These are phyloP conservation scores for Lachancea mirantina DNA, from an alignment of 805 yeast genomes.

Conservation along the genomic window DNA sequence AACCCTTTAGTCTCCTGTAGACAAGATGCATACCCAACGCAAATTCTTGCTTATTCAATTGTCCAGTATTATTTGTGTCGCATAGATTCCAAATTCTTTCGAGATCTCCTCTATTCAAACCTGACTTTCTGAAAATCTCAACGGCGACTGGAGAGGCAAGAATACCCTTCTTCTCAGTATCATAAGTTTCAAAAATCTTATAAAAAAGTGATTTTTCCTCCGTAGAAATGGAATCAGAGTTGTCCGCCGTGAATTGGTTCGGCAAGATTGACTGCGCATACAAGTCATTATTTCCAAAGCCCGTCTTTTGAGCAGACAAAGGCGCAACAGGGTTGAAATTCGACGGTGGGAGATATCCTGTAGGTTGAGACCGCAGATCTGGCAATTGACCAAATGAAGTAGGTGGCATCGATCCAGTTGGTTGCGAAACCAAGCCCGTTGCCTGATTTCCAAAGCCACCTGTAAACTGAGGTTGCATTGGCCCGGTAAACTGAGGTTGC, in stretches of 20 bases:
- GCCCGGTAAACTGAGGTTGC: conserved; percentile 37
- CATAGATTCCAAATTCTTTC: conserved; percentile 88
- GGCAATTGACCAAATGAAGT: conserved; percentile 24
- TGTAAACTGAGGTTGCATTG: conserved; percentile 18
- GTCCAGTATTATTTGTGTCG: conserved; percentile 77
- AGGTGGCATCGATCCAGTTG: conserved; percentile 41
- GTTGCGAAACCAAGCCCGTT: conserved; percentile 27
- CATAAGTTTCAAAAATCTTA: conserved; percentile 86
- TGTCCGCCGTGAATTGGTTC: conserved; percentile 31
- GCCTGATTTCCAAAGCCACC: not conserved
- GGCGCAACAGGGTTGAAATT: conserved; percentile 30
- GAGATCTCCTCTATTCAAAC: conserved; percentile 74
- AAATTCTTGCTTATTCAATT: conserved; percentile 81
- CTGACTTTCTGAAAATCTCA: conserved; percentile 82
- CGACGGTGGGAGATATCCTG: conserved; percentile 55
- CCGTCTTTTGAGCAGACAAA: conserved; percentile 38
- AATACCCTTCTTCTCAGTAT: conserved; percentile 55
- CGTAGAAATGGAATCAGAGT: conserved; percentile 66
- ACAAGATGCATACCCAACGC: conserved; percentile 96
- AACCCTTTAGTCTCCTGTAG: conserved; percentile 83
- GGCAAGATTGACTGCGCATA: conserved; percentile 32
- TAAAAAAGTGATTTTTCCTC: conserved; percentile 84
- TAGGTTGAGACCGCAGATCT: conserved; percentile 53
- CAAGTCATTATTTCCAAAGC: conserved; percentile 37
- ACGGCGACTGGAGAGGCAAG: conserved; percentile 79